Evolutionary conservation across 2,329 filamentous ascomycete species (phyloP).

Genomic region (Nigrograna mackinnonii): DNA sequence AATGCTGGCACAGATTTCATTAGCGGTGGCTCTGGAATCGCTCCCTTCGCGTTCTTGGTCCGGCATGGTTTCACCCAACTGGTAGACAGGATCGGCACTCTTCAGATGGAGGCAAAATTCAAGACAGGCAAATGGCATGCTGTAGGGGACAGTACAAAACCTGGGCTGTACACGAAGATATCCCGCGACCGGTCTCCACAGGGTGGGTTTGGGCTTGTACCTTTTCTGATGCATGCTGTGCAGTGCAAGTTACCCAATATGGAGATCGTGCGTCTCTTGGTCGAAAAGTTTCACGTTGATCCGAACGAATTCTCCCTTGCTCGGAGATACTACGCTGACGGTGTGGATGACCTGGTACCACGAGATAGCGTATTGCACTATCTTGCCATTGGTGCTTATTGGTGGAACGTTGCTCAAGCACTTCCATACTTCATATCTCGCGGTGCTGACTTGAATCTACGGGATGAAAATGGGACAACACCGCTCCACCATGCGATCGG

Average conservation of each 20-base stretch:
- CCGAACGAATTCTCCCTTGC: conserved; percentile 7
- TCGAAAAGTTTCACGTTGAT: conserved; percentile 16
- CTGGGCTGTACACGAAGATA: neutral
- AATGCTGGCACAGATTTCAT: neutral
- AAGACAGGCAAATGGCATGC: neutral
- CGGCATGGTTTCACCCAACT: neutral
- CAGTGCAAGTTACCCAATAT: conserved; percentile 13
- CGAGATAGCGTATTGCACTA: conserved; percentile 4
- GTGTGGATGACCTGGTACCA: neutral
- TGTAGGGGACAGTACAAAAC: neutral
- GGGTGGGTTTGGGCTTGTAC: no score
- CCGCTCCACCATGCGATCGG: conserved; percentile 26
- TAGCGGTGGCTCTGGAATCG: neutral
- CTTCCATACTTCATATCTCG: conserved; percentile 16
- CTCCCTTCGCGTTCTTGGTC: neutral
- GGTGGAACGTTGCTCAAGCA: conserved; percentile 17
- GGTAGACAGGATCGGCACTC: neutral
- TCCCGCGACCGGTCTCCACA: neutral
- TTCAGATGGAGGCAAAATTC: neutral
- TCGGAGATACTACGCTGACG: neutral
- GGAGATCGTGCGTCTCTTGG: conserved; percentile 15
- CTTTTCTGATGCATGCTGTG: conserved; percentile 5
- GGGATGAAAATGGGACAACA: conserved; percentile 20
- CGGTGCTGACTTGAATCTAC: conserved; percentile 12
- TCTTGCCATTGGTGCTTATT: conserved; percentile 7